phyloP scores from a whole-genome alignment of 352 stramenopile genomes.

The Peronosclerospora sorghi region DNA sequence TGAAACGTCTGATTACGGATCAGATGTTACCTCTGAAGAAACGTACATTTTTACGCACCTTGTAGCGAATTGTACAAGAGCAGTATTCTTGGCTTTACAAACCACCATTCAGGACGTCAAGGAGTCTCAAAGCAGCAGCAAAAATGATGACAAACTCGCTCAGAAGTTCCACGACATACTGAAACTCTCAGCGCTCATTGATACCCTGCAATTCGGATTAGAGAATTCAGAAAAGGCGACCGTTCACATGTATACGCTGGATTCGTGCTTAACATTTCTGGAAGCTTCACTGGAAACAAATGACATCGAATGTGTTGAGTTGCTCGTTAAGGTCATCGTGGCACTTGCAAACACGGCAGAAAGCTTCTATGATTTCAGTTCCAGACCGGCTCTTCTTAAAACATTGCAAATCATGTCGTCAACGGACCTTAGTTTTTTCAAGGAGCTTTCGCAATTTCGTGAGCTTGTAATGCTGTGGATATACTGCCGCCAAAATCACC shows the following conservation, averaged over 20 bases:
- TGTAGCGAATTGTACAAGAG: conserved; percentile 22
- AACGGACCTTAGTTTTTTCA: conserved; percentile 51
- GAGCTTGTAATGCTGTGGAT: conserved; percentile 55
- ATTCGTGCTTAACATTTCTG: conserved; percentile 40
- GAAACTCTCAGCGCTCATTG: conserved; percentile 24
- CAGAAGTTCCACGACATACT: conserved; percentile 20
- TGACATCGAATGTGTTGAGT: conserved; percentile 17
- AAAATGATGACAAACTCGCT: conserved; percentile 16
- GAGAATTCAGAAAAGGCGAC: conserved; percentile 18
- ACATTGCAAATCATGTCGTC: conserved; percentile 71
- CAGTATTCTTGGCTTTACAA: conserved; percentile 37
- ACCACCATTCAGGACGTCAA: conserved; percentile 20
- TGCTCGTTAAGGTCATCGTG: conserved; percentile 46
- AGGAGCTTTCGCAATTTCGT: conserved; percentile 36
- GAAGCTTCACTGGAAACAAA: conserved; percentile 13
- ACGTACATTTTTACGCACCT: conserved; percentile 54
- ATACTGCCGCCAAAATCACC: conserved; percentile 40
- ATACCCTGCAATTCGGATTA: conserved; percentile 1
- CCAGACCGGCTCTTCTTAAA: conserved; percentile 35
- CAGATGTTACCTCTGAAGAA: conserved; percentile 34
- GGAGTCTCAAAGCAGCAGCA: conserved; percentile 19
- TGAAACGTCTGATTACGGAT: conserved; percentile 37
- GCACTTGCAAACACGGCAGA: conserved; percentile 13
- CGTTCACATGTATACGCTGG: conserved; percentile 37
- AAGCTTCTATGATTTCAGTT: conserved; percentile 17